Base-by-base conservation (phyloP, 2,329 filamentous ascomycete species). In the Elsinoe fawcettii region DNA sequence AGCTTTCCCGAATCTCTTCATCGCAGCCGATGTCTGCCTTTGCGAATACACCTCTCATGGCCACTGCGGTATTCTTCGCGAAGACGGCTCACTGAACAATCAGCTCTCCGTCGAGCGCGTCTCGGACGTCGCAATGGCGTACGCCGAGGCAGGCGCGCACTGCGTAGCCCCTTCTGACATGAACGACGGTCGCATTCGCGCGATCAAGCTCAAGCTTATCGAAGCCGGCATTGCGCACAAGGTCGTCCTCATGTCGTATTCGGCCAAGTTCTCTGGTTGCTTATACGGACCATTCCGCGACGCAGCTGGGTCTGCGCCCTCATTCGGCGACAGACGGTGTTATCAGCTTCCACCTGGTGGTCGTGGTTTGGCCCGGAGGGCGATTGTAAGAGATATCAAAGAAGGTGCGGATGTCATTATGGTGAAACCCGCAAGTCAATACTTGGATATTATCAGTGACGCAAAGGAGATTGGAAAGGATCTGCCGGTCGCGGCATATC, bases 21-120 rank as follows among this genome's bases (percentile, higher is more conserved):
- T 99, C 66, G 85, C 87, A 63, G 84, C 86, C 60, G 93, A 99
- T 70, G 93, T 99, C 59, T 97, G 93, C 69, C 85, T 99, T 6
- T 99, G 93, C 80, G 93, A 99, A 74, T 99, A 99, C 75, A 99
- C 93, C 0, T 93, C 88, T 5, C 93, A 99, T 72, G 93, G 93
- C 44, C 93, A 99, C 77, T 99, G 93, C 70, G 93, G 93, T 55
- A 96, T 99, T 65, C 80, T 99, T 46, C 84, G 90, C 58, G 90
- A 96, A 64, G 93, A 99, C 69, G 90, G 90, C 61, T 87, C 84
- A 61, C 80, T 99, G 60, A 96, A 97, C 80, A 97, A 99, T 70
- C 83, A 86, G 62, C 81, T 95, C 47, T 96, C 90, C 2, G 90
- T 97, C 7, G 92, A 97, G 69, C 86, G 93, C 61, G 91, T 99